Conservation (phyloP, 2,329 filamentous ascomycete species). For the Talaromyces islandicus region DNA sequence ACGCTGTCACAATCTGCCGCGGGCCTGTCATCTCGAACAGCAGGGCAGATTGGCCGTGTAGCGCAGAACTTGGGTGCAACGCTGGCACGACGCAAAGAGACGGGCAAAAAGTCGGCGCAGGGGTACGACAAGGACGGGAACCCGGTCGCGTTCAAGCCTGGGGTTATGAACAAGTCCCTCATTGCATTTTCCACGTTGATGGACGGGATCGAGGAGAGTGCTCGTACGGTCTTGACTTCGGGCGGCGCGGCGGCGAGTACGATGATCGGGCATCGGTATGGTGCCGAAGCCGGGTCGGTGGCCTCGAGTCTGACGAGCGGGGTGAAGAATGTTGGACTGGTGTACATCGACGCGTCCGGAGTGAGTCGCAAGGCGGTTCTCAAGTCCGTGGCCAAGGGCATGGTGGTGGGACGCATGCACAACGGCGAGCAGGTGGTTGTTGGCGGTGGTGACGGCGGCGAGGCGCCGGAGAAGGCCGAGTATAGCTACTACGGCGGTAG, state of each 20-base stretch:
- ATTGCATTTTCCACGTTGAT: conserved; percentile 95
- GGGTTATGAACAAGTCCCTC: conserved; percentile 87
- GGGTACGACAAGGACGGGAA: conserved; percentile 67
- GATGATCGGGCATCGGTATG: conserved; percentile 85
- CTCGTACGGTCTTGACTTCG: conserved; percentile 68
- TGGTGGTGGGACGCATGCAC: conserved; percentile 54
- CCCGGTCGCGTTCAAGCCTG: conserved; percentile 70
- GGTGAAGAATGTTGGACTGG: conserved; percentile 91
- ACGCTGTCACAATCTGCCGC: conserved; percentile 76
- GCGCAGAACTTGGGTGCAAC: conserved; percentile 86
- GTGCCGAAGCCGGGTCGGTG: conserved; percentile 73
- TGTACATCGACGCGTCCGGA: conserved; percentile 94
- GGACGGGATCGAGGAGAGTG: conserved; percentile 86
- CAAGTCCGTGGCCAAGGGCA: conserved; percentile 93
- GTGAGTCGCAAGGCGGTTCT: conserved; percentile 84
- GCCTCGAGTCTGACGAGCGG: conserved; percentile 72
- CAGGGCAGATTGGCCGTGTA: conserved; percentile 73
- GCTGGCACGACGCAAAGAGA: conserved; percentile 58
- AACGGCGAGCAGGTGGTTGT: conserved; percentile 45
- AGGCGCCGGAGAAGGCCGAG: conserved; percentile 14
- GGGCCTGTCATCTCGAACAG: conserved; percentile 74
- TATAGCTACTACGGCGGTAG: conserved; percentile 7
- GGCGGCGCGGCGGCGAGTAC: conserved; percentile 74
- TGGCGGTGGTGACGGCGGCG: conserved; percentile 40
- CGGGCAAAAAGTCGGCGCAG: conserved; percentile 40